Base-by-base conservation (phyloP, 106 monocot species). In the Dioscorea zingiberensis region DNA sequence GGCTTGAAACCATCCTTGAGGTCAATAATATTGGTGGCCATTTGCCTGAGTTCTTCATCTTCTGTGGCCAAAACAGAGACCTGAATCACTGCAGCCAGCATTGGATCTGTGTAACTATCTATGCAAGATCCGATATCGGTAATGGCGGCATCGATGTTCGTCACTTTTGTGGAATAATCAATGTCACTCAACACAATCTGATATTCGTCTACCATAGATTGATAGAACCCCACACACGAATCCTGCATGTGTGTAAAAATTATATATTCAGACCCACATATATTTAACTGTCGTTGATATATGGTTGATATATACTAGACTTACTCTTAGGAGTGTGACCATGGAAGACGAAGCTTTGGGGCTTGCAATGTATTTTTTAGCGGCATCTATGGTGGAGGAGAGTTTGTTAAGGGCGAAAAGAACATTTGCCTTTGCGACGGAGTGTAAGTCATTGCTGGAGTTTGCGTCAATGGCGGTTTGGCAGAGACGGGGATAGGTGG, bases 41-140 rank as follows among this genome's bases (percentile, higher is more conserved):
- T 23, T 21, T 56, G 21, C 46, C 3, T 21, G 46, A 64, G 64
- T 4, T 64, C 10, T 4, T 47, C 47, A 16, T 64, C 64, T 8
- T 22, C 21, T 18, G 18, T 47, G 47, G 64, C 23, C 13, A 64
- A 23, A 12, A 47, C 24, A 18, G 64, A 64, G 21, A 16, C 21
- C 46, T 24, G 46, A 13, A 19, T 4, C 22, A 45, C 24, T 22
- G 46, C 64, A 19, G 23, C 19, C 18, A 21, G 1, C 22, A 45
- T 24, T 22, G 38, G 38, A 38, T 64, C 64, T 4, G 14, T 25
- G 64, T 21, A 64, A 23, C 44, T 25, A 15, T 64, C 64, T 6
- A 17, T 47, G 47, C 64, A 64, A 13, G 64, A 47, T 12, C 24
- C 22, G 47, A 47, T n/a, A 47, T 64, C 44, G n/a, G 64, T 45